Conservation (phyloP, 2,329 filamentous ascomycete species). For the Hortaea sp. region DNA sequence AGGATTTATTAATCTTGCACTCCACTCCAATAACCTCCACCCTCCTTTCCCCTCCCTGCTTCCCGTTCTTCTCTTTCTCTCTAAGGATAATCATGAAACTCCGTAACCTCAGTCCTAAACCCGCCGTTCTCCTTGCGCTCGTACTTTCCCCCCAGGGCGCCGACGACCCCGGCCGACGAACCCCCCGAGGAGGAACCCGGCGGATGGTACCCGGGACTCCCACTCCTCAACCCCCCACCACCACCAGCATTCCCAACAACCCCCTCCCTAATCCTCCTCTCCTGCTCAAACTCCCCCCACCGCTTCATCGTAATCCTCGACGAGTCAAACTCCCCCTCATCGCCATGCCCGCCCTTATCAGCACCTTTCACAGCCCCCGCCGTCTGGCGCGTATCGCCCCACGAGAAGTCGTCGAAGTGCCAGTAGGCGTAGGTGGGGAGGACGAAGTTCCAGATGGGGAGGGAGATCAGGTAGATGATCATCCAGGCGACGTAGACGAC, state of each 20-base stretch:
- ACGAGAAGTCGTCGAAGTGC: conserved; percentile 99
- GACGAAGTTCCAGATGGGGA: conserved; percentile 96
- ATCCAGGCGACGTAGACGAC: conserved; percentile 93
- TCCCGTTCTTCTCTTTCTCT: neutral
- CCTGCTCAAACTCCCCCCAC: conserved; percentile 91
- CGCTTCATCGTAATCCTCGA: conserved; percentile 99
- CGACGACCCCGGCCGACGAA: too few relatives aligned
- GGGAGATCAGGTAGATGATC: conserved; percentile 84
- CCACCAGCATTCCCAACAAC: neutral
- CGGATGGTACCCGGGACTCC: too few relatives aligned
- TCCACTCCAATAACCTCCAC: too few relatives aligned
- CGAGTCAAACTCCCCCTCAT: conserved; percentile 96
- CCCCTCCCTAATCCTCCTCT: conserved; percentile 16
- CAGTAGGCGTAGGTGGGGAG: conserved; percentile 91
- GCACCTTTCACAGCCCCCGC: conserved; percentile 81
- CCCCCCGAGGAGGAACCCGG: too few relatives aligned
- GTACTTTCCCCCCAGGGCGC: too few relatives aligned
- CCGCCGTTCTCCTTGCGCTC: neutral
- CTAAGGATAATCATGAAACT: conserved; percentile 5
- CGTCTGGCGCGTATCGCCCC: conserved; percentile 96
- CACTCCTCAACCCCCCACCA: neutral
- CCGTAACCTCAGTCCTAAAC: conserved; percentile 5
- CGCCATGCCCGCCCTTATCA: conserved; percentile 48
- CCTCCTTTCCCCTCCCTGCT: too few relatives aligned
- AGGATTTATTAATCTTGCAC: too few relatives aligned